Evolutionary conservation across 129 eudicot species (phyloP), one percentile per base, ranked within the genome.

Genomic region (Artemisia tridentata): DNA sequence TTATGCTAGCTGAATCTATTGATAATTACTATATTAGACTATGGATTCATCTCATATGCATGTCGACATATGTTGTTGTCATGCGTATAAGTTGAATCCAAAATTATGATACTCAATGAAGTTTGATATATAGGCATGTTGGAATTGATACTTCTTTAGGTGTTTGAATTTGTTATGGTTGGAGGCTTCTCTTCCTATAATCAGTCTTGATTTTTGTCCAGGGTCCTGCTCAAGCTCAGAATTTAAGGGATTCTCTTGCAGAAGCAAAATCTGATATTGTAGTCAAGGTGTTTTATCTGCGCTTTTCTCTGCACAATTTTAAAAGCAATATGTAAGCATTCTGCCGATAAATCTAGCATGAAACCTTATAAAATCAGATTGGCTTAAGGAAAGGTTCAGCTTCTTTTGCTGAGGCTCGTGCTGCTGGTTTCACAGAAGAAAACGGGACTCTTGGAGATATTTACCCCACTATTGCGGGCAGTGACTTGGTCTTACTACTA

Each of bases 171-270:
- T 1, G 0, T 13, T 13, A 3, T 19, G 17, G 11, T 49, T 49
- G 49, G 19, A 27, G 7, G 21, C 3, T 62, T 25, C 5, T 11
- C 5, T 18, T 72, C 48, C 48, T 7, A 21, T 53, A 21, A 20
- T 53, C 3, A 11, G 6, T 65, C 18, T 21, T 53, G 4, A 5
- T 23, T 34, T 23, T 3, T 75, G 19, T 55, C 17, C 51, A 93
- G 98, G 98, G 95, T 61, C 98, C 98, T 71, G 98, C 98, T 29
- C 98, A 93, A 84, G 98, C 98, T 49, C 98, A 93, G 82, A 93
- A 93, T 70, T 62, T 93, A 27, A 85, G 85, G 80, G 98, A 93
- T 77, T 92, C 98, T 25, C 86, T 89, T 57, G 91, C 79, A 0
- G 98, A 92, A 86, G 90, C 85, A 23, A 89, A 87, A 48, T 93